Evolutionary conservation across 345 rosid genomes (phyloP), one percentile per base, ranked within the genome.

Genomic region (Erysimum cheiranthoides): DNA sequence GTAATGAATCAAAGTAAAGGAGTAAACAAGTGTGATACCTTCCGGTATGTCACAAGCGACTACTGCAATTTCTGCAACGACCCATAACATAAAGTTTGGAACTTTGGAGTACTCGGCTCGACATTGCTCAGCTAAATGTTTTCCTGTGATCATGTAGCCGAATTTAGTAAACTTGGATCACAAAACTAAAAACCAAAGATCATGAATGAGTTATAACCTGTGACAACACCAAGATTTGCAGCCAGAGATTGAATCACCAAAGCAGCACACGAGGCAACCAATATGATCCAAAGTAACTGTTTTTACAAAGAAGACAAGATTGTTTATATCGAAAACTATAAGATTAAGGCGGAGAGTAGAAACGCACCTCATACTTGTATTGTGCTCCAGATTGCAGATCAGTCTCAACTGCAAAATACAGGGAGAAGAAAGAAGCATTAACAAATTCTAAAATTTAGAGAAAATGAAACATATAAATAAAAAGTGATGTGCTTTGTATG

Each of bases 21-120:
- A 39, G 73, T 52, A 42, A 32, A 50, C 50, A 74, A 67, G 10
- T 17, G 54, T 43, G 56, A 72, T 68, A 73, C 97, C 99, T 90
- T 94, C 97, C 17, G 97, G 99, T 50, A 94, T 94, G 85, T 92
- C 99, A 83, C 97, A 94, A 52, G 99, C 99, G 8, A 94, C 97
- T 28, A 94, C 82, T 40, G 97, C 86, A 32, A 90, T 88, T 80
- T 94, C 99, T 16, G 99, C 97, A 18, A 90, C 88, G 72, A 90
- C 76, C 97, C 97, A 92, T 63, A 92, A 75, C 67, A 92, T 70
- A 78, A 90, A 85, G 81, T 94, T 94, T 39, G 97, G 85, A 42
- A 82, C 82, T 71, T 75, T 87, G 25, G 97, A 86, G 82, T 94
- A 94, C 59, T 92, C 97, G 4, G 81, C 67, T 74, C 92, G 84